Conservation (phyloP, 2,329 filamentous ascomycete species). For the Gnomoniopsis sp. region DNA sequence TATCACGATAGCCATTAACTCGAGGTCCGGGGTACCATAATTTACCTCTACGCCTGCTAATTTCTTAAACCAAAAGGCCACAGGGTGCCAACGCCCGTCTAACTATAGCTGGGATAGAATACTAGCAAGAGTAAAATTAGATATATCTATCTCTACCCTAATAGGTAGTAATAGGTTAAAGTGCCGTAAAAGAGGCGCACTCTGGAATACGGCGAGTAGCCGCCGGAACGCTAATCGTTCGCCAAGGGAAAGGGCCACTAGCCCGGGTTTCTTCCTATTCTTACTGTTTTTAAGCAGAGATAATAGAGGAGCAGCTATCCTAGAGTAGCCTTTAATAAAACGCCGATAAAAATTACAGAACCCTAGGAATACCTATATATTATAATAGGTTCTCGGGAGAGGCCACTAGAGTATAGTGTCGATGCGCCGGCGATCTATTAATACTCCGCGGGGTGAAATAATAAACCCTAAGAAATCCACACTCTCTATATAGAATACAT, state of each 20-base stretch:
- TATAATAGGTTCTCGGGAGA: not conserved
- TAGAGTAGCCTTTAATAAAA: not conserved
- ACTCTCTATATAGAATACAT: not conserved
- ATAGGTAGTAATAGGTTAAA: not conserved
- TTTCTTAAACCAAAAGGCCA: conserved; percentile 19
- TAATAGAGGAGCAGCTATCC: not conserved
- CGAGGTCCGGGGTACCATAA: conserved; percentile 21
- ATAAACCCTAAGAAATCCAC: not conserved
- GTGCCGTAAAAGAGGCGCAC: not conserved
- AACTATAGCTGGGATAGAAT: conserved; percentile 1
- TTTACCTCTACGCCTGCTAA: conserved; percentile 15
- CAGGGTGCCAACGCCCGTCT: not conserved
- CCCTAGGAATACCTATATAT: conserved; percentile 20
- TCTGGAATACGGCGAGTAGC: not conserved
- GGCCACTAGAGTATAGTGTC: not conserved
- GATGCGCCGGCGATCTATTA: not conserved
- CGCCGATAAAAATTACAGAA: conserved; percentile 21
- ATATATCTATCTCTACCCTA: not conserved
- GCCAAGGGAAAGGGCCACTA: not conserved
- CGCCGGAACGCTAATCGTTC: not conserved
- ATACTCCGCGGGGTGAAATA: not conserved
- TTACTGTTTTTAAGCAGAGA: not conserved
- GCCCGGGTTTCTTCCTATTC: not conserved
- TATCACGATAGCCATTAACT: conserved; percentile 20
- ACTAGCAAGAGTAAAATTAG: not conserved